Conservation (phyloP, 2,329 filamentous ascomycete species). For the Aspergillus ibericus region DNA sequence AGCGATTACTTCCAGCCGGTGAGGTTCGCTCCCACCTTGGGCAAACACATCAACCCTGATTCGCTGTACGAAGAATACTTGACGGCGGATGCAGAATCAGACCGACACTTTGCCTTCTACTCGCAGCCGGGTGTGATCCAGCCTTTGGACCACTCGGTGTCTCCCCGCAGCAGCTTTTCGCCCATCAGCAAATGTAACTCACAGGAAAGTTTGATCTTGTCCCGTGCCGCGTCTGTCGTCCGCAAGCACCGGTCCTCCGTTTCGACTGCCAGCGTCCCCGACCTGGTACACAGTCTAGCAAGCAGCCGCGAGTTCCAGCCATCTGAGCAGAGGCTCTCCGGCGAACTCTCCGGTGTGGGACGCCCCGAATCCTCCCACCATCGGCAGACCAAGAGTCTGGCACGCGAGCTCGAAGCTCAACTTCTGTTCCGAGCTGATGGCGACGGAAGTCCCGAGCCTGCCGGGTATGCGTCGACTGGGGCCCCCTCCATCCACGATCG, state of each 20-base stretch:
- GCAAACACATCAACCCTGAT: constrained; percentile 36
- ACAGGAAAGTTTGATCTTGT: constrained; percentile 57
- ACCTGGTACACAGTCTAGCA: constrained; percentile 43
- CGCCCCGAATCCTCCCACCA: constrained; percentile 31
- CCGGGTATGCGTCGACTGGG: constrained; percentile 24
- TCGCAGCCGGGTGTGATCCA: constrained; percentile 43
- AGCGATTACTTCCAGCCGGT: constrained; percentile 36
- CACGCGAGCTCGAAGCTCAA: constrained; percentile 33
- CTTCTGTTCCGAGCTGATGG: constrained; percentile 29
- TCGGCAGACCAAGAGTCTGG: constrained; percentile 40
- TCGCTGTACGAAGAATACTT: constrained; percentile 43
- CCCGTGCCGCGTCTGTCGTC: constrained; percentile 48
- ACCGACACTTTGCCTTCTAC: constrained; percentile 50
- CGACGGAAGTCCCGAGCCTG: constrained; percentile 28
- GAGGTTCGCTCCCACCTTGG: constrained; percentile 29
- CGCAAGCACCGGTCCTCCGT: constrained; percentile 50
- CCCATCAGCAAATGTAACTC: constrained; percentile 58
- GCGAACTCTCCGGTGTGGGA: constrained; percentile 16
- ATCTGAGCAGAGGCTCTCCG: constrained; percentile 24
- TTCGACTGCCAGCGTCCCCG: constrained; percentile 48
- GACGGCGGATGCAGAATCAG: constrained; percentile 46
- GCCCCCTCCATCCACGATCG: constrained; percentile 33
- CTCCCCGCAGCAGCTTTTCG: constrained; percentile 50
- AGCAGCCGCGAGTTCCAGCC: constrained; percentile 42
- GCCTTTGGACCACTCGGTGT: constrained; percentile 40